Evolutionary conservation across 106 monocot species (phyloP).

Genomic region (Acorus gramineus): DNA sequence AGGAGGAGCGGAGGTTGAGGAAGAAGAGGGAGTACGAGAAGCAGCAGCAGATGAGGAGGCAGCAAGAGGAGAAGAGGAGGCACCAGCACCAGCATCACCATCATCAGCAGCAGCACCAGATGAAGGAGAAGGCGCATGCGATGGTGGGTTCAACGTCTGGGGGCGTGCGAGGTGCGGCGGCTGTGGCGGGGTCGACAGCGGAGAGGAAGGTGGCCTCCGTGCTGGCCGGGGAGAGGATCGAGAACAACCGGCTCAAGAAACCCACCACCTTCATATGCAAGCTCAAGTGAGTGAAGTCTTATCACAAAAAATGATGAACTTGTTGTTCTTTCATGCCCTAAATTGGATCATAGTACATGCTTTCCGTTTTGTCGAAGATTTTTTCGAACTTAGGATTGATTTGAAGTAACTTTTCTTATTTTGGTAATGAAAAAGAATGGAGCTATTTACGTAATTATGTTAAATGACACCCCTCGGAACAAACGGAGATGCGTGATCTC

Average conservation of each 20-base stretch:
- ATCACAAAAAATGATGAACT: background rate
- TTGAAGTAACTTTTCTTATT: no score
- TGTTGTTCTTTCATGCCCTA: background rate
- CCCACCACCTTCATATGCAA: constrained; percentile 94
- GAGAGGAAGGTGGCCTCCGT: constrained; percentile 33
- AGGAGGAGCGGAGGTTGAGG: constrained; percentile 76
- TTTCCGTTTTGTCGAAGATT: no score
- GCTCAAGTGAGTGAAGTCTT: constrained; percentile 50
- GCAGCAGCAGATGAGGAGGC: constrained; percentile 56
- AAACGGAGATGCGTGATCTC: no score
- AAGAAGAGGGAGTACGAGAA: constrained; percentile 76
- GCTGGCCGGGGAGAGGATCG: constrained; percentile 49
- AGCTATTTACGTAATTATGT: no score
- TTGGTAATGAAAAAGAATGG: no score
- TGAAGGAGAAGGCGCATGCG: constrained; percentile 24
- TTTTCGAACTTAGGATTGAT: no score
- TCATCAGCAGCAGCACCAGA: constrained; percentile 63
- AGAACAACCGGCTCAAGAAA: constrained; percentile 78
- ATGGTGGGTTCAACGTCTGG: constrained; percentile 16
- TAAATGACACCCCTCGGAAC: no score
- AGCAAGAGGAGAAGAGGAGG: constrained; percentile 54
- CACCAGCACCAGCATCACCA: constrained; percentile 29
- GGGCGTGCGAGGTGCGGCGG: no score
- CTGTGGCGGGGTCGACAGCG: constrained; percentile 30
- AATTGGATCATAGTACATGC: background rate